Evolutionary conservation across 805 yeast species (phyloP), one percentile per base, ranked within the genome.

Genomic region (Nakazawaea populi): DNA sequence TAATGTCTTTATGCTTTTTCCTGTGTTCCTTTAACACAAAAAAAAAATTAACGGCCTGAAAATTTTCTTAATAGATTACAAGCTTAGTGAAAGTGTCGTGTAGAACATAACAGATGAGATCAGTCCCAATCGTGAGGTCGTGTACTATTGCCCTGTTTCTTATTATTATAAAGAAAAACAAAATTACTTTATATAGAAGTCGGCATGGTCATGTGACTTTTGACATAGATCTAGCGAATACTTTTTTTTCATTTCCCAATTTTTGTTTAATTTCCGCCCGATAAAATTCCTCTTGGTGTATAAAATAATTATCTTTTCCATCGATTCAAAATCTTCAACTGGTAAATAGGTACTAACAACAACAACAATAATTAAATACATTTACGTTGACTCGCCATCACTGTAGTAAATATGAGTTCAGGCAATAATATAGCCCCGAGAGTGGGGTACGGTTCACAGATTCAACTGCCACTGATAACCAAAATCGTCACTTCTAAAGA

Each of bases 401-500:
- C 24, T 18, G 35, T 32, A 32, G n/a, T 9, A 36, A 45, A 18
- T 12, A 46, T 38, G 42, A 36, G 42, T 34, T 44, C 46, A 32
- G 11, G 39, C 29, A 36, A 32, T 27, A 48, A 38, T 44, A 43
- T 48, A 11, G 52, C 47, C 5, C 52, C 52, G 7, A 43, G 52
- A 27, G 6, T 32, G 29, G 31, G 39, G 34, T 34, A 30, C 27
- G 12, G 36, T 27, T 30, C 8, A 30, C 30, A 36, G 4, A 31
- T 2, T 31, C 37, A 27, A 42, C 34, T 28, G 14, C 42, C 37
- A 4, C 12, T 7, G 18, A 66, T 72, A 36, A 75, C 82, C 5
- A 76, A 74, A 57, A 82, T 82, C 28, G 75, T 77, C 53, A 80
- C 86, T 2, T 75, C 82, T 8, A 76, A 72, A 46, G 82, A 77